These are phyloP conservation scores for Syzygium aromaticum DNA, from an alignment of 345 rosid genomes.

Conservation along the genomic window DNA sequence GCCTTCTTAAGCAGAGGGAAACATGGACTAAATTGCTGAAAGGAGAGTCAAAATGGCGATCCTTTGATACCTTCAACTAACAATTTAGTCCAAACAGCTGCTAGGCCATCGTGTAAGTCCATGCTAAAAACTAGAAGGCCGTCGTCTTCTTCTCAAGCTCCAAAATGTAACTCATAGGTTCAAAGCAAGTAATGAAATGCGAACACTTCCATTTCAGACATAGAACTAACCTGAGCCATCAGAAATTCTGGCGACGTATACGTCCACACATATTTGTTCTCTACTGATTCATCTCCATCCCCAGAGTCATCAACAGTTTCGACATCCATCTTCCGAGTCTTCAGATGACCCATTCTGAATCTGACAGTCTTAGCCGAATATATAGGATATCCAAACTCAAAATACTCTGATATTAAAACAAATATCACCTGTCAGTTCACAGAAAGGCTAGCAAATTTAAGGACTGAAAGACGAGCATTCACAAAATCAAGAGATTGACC, in stretches of 20 bases:
- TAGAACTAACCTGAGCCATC: constrained; percentile 22
- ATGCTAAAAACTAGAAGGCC: not conserved
- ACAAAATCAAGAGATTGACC: constrained; percentile 6
- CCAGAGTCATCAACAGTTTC: not conserved
- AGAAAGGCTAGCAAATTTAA: not conserved
- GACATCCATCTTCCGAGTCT: not conserved
- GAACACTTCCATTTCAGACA: not conserved
- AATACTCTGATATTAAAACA: constrained; percentile 19
- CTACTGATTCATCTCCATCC: not conserved
- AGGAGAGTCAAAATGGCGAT: not conserved
- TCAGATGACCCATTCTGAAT: constrained; percentile 24
- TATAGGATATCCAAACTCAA: constrained; percentile 29
- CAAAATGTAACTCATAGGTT: not conserved
- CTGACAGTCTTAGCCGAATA: constrained; percentile 26
- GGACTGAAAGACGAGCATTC: not conserved
- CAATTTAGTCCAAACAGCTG: not conserved
- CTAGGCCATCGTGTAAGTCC: not conserved
- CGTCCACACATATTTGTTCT: constrained; percentile 21
- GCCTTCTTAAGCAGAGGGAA: not conserved
- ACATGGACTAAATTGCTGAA: not conserved
- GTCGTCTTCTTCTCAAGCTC: not conserved
- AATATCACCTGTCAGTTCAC: constrained; percentile 2
- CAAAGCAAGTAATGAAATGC: not conserved
- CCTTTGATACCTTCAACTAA: not conserved
- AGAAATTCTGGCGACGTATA: constrained; percentile 33